Conservation (phyloP, 495 filamentous ascomycete genomes). For the Aspergillus carlsbadensis region DNA sequence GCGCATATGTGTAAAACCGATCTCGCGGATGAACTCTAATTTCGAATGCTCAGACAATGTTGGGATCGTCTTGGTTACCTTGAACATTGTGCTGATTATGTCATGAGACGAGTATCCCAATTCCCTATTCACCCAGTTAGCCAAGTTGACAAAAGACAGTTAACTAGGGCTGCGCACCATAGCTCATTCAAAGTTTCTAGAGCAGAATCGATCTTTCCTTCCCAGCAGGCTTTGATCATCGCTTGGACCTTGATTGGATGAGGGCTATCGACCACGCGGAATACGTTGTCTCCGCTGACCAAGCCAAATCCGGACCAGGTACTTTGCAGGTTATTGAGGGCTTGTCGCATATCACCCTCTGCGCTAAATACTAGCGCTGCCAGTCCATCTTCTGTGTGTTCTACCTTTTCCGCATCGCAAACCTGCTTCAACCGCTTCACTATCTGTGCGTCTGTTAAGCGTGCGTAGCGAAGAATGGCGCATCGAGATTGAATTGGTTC, state of each 20-base stretch:
- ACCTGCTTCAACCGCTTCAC: slow-evolving; percentile 89
- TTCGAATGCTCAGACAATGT: slow-evolving; percentile 89
- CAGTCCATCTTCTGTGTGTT: slow-evolving; percentile 90
- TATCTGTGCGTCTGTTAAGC: slow-evolving; percentile 88
- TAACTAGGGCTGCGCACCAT: slow-evolving; percentile 53
- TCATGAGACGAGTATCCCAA: slow-evolving; percentile 95
- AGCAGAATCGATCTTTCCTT: slow-evolving; percentile 83
- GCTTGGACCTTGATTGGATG: slow-evolving; percentile 98
- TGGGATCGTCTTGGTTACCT: slow-evolving; percentile 91
- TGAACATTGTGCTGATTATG: slow-evolving; percentile 98
- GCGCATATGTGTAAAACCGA: slow-evolving; percentile 99
- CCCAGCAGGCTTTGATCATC: slow-evolving; percentile 95
- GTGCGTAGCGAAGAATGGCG: slow-evolving; percentile 91
- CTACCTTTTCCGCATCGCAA: slow-evolving; percentile 79
- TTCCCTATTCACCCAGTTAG: slow-evolving; percentile 44
- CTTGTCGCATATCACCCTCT: slow-evolving; percentile 98
- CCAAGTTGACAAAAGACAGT: background rate
- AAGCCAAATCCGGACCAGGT: slow-evolving; percentile 96
- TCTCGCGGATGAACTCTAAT: slow-evolving; percentile 95
- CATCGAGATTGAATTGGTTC: slow-evolving; percentile 96
- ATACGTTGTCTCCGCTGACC: slow-evolving; percentile 96
- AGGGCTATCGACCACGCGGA: slow-evolving; percentile 94
- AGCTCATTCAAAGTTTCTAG: slow-evolving; percentile 86
- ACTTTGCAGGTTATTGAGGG: slow-evolving; percentile 97
- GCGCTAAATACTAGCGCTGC: slow-evolving; percentile 95